Conservation (phyloP, 352 stramenopile species). For the Peronospora destructor region DNA sequence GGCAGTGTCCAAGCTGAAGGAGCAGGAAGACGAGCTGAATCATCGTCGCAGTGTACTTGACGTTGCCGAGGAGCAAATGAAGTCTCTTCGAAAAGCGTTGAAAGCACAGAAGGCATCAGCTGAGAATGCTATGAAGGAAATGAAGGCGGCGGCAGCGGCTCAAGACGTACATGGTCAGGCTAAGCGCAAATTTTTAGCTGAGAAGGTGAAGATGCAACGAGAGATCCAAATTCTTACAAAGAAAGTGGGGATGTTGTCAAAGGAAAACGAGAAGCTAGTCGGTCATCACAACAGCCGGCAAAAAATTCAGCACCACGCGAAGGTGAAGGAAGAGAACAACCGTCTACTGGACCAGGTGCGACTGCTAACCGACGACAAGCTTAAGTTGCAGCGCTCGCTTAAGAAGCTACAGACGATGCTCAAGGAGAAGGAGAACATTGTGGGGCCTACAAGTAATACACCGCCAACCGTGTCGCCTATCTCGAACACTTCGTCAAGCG, state of each 20-base stretch:
- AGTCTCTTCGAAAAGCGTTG: constrained; percentile 19
- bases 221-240: constrained; percentile 31
- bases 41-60: constrained; percentile 19
- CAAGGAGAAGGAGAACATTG: constrained; percentile 72
- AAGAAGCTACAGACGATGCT: constrained; percentile 41
- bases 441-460: constrained; percentile 20
- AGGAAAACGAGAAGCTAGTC: constrained; percentile 68
- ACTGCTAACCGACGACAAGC: constrained; percentile 56
- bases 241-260: constrained; percentile 40
- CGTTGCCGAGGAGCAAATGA: constrained; percentile 17
- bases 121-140: constrained; percentile 24
- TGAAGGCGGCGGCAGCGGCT: constrained; percentile 25
- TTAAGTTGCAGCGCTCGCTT: constrained; percentile 42
- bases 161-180: constrained; percentile 23
- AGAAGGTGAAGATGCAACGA: constrained; percentile 50
- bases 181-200: constrained; percentile 41
- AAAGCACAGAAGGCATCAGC: constrained; percentile 21
- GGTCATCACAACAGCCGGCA: constrained; percentile 73
- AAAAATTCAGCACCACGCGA: constrained; percentile 79
- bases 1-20: constrained; percentile 16
- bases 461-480: constrained; percentile 18
- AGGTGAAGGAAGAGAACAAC: constrained; percentile 82
- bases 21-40: constrained; percentile 22
- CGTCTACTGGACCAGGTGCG: constrained; percentile 60
- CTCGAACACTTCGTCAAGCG: constrained; percentile 17